Conservation (phyloP, 805 yeast genomes). For the Yarrowia yakushimensis region DNA sequence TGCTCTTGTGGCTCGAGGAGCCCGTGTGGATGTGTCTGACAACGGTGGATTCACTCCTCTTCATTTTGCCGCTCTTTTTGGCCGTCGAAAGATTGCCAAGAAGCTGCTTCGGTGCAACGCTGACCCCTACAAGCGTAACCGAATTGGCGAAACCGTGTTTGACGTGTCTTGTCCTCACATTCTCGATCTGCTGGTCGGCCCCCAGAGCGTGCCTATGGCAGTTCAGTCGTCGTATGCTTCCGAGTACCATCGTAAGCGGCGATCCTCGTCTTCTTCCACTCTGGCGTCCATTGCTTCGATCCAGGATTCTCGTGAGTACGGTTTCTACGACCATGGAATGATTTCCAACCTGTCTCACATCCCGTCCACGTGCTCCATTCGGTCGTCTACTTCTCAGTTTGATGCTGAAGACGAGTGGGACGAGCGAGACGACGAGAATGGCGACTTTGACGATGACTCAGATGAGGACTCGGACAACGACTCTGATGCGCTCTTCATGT, state of each 20-base stretch:
- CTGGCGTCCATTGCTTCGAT: conserved; percentile 27
- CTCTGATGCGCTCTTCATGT: conserved; percentile 5
- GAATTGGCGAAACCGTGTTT: conserved; percentile 7
- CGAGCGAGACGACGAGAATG: conserved; percentile 1
- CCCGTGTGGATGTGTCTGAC: conserved; percentile 62
- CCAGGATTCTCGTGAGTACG: conserved; percentile 15
- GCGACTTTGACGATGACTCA: not conserved
- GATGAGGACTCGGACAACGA: conserved; percentile 8
- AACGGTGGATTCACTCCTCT: conserved; percentile 81
- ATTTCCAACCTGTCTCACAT: conserved; percentile 10
- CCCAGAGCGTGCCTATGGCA: not conserved
- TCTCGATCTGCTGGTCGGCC: conserved; percentile 5
- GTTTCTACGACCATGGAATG: conserved; percentile 17
- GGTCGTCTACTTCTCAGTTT: conserved; percentile 13
- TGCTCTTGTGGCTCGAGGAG: conserved; percentile 61
- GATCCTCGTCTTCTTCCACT: conserved; percentile 31
- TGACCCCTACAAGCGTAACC: conserved; percentile 12
- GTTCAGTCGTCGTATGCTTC: not conserved
- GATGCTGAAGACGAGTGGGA: conserved; percentile 25
- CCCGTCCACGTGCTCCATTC: conserved; percentile 9
- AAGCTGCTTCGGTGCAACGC: conserved; percentile 43
- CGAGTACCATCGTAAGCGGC: not conserved
- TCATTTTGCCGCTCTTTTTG: conserved; percentile 78
- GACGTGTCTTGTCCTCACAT: conserved; percentile 17
- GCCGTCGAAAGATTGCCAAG: conserved; percentile 64